phyloP scores from a whole-genome alignment of 768 basidiomycete species.

The Lentinus tigrinus region DNA sequence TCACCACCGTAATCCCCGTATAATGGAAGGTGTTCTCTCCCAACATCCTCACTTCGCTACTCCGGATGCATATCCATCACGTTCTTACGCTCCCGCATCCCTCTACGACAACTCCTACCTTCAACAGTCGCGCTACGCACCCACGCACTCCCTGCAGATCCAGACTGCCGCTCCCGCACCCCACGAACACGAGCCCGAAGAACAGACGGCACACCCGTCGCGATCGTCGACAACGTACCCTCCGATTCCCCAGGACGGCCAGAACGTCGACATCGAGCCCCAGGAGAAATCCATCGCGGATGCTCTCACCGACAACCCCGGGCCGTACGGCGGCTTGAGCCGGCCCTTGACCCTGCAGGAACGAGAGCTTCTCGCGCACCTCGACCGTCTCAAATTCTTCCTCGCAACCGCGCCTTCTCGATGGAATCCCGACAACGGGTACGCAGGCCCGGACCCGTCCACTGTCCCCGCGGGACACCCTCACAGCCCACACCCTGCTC shows the following conservation, averaged over 20 bases:
- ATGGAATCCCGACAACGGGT: constrained; percentile 49
- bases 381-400: constrained; percentile 86
- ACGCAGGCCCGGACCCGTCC: constrained; percentile 17
- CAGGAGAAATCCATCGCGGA: constrained; percentile 18
- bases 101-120: constrained; percentile 2
- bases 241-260: not conserved
- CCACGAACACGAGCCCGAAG: constrained; percentile 28
- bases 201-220: constrained; percentile 32
- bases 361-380: constrained; percentile 67
- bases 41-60: constrained; percentile 7
- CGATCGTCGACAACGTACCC: constrained; percentile 14
- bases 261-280: not conserved
- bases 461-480: constrained; percentile 37
- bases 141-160: constrained; percentile 23
- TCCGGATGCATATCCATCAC: constrained; percentile 1
- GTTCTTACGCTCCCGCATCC: not conserved
- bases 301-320: constrained; percentile 16
- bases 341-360: constrained; percentile 64
- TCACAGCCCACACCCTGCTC: constrained; percentile 65
- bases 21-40: constrained; percentile 20
- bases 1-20: constrained; percentile 7
- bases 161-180: constrained; percentile 21
- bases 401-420: constrained; percentile 80
- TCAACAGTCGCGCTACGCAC: constrained; percentile 3
- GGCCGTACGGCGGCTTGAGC: constrained; percentile 35